A percentile compares a stretch with the other conserved stretches of the same genome.
These are phyloP conservation scores for Blastobotrys peoriensis DNA, from an alignment of 805 yeast species.

Conservation along the genomic window DNA sequence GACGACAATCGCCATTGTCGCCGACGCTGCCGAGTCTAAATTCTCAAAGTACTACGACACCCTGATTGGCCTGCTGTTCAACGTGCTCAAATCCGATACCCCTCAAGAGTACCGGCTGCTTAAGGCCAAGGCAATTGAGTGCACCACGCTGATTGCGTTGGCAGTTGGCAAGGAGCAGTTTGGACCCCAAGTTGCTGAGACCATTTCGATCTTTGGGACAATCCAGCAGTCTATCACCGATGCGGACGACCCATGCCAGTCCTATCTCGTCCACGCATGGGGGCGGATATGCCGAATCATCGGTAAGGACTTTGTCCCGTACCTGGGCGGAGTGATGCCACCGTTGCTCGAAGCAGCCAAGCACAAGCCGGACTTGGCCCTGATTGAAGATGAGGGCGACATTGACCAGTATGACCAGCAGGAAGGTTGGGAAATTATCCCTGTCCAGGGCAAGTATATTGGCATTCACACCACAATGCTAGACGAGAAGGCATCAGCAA, in stretches of 20 bases:
- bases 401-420: constrained; percentile 72
- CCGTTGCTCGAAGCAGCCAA: constrained; percentile 82
- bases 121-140: constrained; percentile 92
- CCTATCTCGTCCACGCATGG: constrained; percentile 93
- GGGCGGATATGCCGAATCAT: constrained; percentile 82
- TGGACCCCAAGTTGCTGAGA: constrained; percentile 62
- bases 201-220: constrained; percentile 62
- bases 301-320: constrained; percentile 81
- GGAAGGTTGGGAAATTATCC: constrained; percentile 94
- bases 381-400: constrained; percentile 84
- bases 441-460: constrained; percentile 82
- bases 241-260: constrained; percentile 82
- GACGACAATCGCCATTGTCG: constrained; percentile 94
- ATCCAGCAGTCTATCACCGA: constrained; percentile 49
- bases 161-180: constrained; percentile 95
- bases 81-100: constrained; percentile 71
- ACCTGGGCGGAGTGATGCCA: constrained; percentile 78
- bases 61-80: constrained; percentile 79
- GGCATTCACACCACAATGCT: constrained; percentile 93
- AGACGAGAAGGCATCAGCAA: constrained; percentile 90
- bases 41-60: constrained; percentile 91
- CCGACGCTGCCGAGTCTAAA: constrained; percentile 88
- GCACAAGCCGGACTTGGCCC: constrained; percentile 80
- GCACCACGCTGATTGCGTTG: constrained; percentile 86
- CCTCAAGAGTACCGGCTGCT: constrained; percentile 72